phyloP scores from a whole-genome alignment of 495 filamentous ascomycete genomes.

The Letharia lupina region DNA sequence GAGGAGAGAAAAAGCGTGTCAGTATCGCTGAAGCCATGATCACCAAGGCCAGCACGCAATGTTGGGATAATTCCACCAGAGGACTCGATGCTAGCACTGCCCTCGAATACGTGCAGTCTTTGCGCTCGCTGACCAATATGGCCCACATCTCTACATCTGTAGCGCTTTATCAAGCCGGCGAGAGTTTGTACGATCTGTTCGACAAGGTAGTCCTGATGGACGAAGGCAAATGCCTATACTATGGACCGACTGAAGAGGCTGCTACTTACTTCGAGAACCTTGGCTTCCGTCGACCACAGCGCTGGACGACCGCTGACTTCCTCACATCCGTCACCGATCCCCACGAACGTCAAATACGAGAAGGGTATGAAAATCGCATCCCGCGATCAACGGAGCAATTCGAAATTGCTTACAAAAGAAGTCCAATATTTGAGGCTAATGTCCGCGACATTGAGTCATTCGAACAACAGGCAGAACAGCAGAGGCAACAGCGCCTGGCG shows the following conservation, averaged over 20 bases:
- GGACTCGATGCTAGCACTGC: conserved; percentile 65
- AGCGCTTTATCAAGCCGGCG: conserved; percentile 64
- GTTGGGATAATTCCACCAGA: conserved; percentile 61
- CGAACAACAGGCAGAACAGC: conserved; percentile 41
- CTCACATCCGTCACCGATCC: conserved; percentile 59
- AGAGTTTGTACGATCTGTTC: conserved; percentile 59
- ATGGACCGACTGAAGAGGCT: conserved; percentile 49
- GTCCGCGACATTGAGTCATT: conserved; percentile 43
- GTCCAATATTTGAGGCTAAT: conserved; percentile 31
- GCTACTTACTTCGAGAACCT: conserved; percentile 55
- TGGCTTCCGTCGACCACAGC: conserved; percentile 51
- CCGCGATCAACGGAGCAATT: conserved; percentile 55
- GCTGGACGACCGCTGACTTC: conserved; percentile 63
- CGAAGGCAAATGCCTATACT: conserved; percentile 58
- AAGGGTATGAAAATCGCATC: conserved; percentile 52
- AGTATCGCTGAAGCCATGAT: conserved; percentile 62
- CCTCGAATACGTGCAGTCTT: conserved; percentile 54
- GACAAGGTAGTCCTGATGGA: conserved; percentile 65
- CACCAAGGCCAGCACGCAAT: conserved; percentile 54
- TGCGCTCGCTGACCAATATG: conserved; percentile 56
- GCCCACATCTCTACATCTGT: conserved; percentile 51
- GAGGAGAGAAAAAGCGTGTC: conserved; percentile 67
- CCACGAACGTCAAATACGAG: conserved; percentile 48
- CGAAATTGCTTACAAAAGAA: conserved; percentile 44
- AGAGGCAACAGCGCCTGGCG: conserved; percentile 39